Percentiles rank a stretch among this genome's conserved stretches.
phyloP scores from a whole-genome alignment of 305 asterid genomes.

The Ilex paraguariensis region DNA sequence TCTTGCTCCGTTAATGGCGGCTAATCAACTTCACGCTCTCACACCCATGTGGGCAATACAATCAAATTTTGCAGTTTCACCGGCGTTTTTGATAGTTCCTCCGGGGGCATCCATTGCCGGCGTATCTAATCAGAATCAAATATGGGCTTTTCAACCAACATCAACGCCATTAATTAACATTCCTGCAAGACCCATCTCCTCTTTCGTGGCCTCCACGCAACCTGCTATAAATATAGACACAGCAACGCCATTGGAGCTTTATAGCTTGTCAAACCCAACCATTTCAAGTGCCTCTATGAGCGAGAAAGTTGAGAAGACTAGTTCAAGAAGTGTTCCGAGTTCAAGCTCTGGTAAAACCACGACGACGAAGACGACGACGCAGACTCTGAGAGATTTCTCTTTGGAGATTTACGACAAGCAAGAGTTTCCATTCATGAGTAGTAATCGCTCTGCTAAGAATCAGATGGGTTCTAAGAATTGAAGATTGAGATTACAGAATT shows the following conservation, averaged over 20 bases:
- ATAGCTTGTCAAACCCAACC: background rate
- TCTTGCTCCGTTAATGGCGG: too few relatives aligned
- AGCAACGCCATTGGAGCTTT: background rate
- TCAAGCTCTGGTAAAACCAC: background rate
- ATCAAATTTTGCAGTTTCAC: background rate
- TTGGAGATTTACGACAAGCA: conserved; percentile 3
- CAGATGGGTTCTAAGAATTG: too few relatives aligned
- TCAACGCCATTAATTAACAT: background rate
- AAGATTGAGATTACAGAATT: too few relatives aligned
- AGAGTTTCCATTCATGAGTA: conserved; percentile 1
- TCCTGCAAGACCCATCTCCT: background rate
- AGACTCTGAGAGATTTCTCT: conserved; percentile 1
- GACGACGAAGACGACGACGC: background rate
- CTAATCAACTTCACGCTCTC: background rate
- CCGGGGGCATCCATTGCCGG: background rate
- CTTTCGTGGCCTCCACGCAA: background rate
- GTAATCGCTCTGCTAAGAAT: too few relatives aligned
- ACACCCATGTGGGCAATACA: background rate
- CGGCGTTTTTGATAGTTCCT: background rate
- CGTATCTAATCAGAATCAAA: background rate
- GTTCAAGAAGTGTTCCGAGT: background rate
- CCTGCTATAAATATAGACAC: background rate
- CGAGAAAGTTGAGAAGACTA: background rate
- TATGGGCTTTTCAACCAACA: background rate
- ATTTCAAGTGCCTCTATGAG: background rate